phyloP scores from a whole-genome alignment of 176 grass and related monocot genomes.

The Cenchrus purpureus region DNA sequence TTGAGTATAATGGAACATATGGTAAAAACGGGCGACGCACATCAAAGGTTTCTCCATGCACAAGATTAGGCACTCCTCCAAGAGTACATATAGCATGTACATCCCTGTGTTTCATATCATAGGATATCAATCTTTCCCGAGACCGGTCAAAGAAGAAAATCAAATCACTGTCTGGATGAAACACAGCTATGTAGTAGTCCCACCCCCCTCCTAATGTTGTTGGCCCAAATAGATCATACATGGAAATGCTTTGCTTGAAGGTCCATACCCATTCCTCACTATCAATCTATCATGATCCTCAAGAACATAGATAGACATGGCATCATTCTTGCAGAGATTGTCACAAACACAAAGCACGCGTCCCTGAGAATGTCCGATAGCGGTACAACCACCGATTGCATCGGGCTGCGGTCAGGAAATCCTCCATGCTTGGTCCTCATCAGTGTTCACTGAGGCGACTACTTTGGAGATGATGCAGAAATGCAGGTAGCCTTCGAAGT shows the following conservation, averaged over 20 bases:
- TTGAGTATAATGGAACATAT: slow-evolving; percentile 5
- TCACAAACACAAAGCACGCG: background rate
- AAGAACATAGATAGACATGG: slow-evolving; percentile 9
- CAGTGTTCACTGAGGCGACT: background rate
- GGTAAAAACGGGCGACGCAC: background rate
- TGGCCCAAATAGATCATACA: background rate
- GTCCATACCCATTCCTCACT: slow-evolving; percentile 11
- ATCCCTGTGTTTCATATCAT: background rate
- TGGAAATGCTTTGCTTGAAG: background rate
- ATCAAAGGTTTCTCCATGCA: background rate
- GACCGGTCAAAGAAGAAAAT: background rate
- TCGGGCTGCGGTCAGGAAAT: background rate
- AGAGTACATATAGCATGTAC: background rate
- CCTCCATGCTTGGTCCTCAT: background rate
- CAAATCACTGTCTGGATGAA: slow-evolving; percentile 6
- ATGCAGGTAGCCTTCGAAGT: slow-evolving; percentile 27
- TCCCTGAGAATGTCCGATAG: background rate
- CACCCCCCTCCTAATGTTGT: background rate
- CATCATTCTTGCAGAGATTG: background rate
- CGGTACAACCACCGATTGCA: too few relatives aligned
- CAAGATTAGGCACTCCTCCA: background rate
- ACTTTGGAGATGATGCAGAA: background rate
- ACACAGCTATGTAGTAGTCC: background rate
- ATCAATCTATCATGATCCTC: background rate
- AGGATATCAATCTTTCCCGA: background rate